Evolutionary conservation across 2,329 filamentous ascomycete species (phyloP).

Genomic region (Parasarocladium wereldwijsianum): DNA sequence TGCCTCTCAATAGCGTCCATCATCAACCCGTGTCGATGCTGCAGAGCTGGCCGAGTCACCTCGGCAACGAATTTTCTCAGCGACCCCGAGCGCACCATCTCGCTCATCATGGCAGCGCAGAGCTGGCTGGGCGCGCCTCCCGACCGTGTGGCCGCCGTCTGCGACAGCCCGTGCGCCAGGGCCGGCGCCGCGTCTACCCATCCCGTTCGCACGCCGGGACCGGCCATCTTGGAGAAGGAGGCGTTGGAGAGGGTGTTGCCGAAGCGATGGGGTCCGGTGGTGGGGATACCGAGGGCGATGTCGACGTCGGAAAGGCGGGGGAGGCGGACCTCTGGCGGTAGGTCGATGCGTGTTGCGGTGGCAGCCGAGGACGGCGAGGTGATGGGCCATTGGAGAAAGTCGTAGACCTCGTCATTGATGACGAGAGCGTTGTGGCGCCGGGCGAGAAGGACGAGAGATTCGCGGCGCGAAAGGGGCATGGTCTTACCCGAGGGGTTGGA

Average conservation of each 20-base stretch:
- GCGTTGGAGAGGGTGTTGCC: slow-evolving; percentile 78
- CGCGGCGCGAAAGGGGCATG: slow-evolving; percentile 55
- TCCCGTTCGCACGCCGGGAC: slow-evolving; percentile 70
- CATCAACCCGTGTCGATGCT: slow-evolving; percentile 33
- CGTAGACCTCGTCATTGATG: slow-evolving; percentile 85
- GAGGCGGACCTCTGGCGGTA: slow-evolving; percentile 32
- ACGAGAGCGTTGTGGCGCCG: slow-evolving; percentile 69
- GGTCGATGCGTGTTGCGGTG: slow-evolving; percentile 2
- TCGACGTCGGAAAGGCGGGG: slow-evolving; percentile 74
- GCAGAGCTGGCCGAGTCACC: slow-evolving; percentile 28
- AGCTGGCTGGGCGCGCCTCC: slow-evolving; percentile 45
- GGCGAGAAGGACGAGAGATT: slow-evolving; percentile 59
- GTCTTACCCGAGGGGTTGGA: slow-evolving; percentile 78
- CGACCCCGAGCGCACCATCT: slow-evolving; percentile 28
- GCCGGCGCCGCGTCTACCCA: slow-evolving; percentile 63
- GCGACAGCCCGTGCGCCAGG: slow-evolving; percentile 34
- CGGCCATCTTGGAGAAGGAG: slow-evolving; percentile 78
- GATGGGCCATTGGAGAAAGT: slow-evolving; percentile 69
- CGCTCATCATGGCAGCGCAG: slow-evolving; percentile 33
- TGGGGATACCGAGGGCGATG: slow-evolving; percentile 38
- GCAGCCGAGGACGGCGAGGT: too few species aligned
- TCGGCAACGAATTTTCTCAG: slow-evolving; percentile 28
- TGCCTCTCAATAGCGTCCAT: slow-evolving; percentile 41
- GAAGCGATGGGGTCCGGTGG: slow-evolving; percentile 38
- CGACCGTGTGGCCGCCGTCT: slow-evolving; percentile 37